Evolutionary conservation across 2,329 filamentous ascomycete genomes (phyloP).

Genomic region (Clonostachys rhizophaga): DNA sequence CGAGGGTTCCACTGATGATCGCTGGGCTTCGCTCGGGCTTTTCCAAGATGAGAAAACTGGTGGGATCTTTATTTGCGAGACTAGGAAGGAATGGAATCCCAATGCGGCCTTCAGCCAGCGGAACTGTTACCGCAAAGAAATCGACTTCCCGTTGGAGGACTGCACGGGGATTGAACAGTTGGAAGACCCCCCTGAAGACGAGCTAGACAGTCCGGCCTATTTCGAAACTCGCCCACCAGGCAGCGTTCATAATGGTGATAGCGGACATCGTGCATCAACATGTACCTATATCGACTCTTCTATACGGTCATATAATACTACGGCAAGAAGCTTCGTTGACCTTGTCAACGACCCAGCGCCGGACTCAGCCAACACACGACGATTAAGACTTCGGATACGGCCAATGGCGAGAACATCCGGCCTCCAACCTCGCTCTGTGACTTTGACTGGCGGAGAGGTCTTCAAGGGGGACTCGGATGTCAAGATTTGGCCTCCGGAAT

Average conservation of each 20-base stretch:
- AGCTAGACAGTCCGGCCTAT: too few relatives aligned
- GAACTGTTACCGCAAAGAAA: background rate
- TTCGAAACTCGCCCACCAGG: background rate
- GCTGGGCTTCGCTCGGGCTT: background rate
- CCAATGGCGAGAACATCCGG: too few relatives aligned
- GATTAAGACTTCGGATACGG: too few relatives aligned
- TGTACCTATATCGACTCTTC: background rate
- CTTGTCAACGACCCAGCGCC: background rate
- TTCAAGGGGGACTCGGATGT: background rate
- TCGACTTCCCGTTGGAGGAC: background rate
- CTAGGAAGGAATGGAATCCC: background rate
- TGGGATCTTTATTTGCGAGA: background rate
- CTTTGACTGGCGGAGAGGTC: too few relatives aligned
- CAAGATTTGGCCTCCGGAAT: constrained; percentile 2
- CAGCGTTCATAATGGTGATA: background rate
- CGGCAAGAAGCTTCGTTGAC: background rate
- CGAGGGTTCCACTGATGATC: background rate
- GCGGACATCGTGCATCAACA: background rate
- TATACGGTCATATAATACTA: background rate
- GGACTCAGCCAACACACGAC: too few relatives aligned
- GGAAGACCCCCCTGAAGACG: too few relatives aligned
- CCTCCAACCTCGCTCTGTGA: too few relatives aligned
- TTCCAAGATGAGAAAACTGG: background rate
- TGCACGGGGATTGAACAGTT: too few relatives aligned
- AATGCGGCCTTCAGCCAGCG: background rate